A percentile compares a stretch with the other conserved stretches of the same genome.
Evolutionary conservation across 768 basidiomycete species (phyloP).

Genomic region (Lentinula lateritia): DNA sequence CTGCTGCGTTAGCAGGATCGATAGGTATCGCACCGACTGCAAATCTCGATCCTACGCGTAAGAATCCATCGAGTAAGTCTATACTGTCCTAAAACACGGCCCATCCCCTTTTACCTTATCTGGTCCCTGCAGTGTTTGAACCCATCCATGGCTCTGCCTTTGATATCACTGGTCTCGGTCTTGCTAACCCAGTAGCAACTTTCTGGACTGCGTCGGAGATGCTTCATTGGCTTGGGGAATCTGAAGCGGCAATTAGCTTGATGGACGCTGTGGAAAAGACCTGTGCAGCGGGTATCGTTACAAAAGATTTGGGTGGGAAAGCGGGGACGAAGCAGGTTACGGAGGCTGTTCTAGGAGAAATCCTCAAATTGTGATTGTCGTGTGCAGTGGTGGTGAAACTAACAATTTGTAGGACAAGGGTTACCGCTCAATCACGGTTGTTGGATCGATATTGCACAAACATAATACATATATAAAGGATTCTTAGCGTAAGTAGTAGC

Average conservation of each 20-base stretch:
- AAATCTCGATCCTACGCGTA: constrained; percentile 35
- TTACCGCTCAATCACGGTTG: no score
- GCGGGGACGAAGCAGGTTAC: constrained; percentile 6
- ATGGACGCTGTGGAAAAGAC: constrained; percentile 37
- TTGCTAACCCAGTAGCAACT: constrained; percentile 51
- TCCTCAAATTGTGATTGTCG: background rate
- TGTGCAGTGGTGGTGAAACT: background rate
- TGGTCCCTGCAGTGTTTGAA: constrained; percentile 30
- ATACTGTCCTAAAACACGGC: background rate
- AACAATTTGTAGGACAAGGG: no score
- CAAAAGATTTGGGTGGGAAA: constrained; percentile 8
- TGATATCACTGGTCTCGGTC: constrained; percentile 48
- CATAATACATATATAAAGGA: background rate
- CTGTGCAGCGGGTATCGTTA: constrained; percentile 6
- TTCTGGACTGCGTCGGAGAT: constrained; percentile 52
- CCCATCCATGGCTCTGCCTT: constrained; percentile 55
- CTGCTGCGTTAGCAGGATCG: constrained; percentile 47
- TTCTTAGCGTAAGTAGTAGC: background rate
- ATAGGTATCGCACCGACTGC: constrained; percentile 54
- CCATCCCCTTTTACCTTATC: background rate
- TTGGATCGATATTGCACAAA: background rate
- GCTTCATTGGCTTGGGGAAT: constrained; percentile 39
- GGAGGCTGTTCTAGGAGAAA: background rate
- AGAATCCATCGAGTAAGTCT: constrained; percentile 4
- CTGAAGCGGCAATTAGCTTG: constrained; percentile 30